Evolutionary conservation across 441 rosid genomes (phyloP).

Genomic region (Adansonia grandidieri): DNA sequence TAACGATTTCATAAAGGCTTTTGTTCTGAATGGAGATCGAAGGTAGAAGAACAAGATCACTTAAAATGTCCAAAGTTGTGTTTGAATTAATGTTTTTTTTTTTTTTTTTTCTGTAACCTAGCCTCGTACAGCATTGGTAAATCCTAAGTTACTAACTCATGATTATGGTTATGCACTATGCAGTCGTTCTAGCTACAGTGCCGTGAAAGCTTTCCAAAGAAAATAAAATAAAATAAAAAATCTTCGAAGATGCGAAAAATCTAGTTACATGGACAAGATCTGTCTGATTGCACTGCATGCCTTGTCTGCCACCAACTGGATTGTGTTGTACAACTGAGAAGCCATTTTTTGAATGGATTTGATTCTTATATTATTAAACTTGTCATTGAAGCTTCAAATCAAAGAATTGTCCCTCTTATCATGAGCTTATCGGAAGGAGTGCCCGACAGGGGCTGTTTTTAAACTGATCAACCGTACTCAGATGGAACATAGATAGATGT

Average conservation of each 20-base stretch:
- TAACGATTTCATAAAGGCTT: background rate
- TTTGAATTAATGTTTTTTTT: too few species aligned
- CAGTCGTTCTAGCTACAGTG: background rate
- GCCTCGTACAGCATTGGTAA: background rate
- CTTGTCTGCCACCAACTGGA: conserved; percentile 34
- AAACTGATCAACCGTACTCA: background rate
- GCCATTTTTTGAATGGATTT: conserved; percentile 21
- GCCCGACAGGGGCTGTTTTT: background rate
- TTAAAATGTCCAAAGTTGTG: background rate
- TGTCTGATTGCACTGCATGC: conserved; percentile 15
- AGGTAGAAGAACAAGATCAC: background rate
- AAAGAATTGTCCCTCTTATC: background rate
- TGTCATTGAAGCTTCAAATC: conserved; percentile 26
- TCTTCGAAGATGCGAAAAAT: background rate
- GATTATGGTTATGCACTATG: background rate
- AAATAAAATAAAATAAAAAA: background rate
- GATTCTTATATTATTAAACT: conserved; percentile 30
- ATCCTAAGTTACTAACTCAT: background rate
- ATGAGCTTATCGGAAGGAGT: background rate
- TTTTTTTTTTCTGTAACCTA: background rate
- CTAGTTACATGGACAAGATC: background rate
- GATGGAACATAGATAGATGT: background rate
- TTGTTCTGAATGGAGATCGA: background rate
- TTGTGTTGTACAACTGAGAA: background rate
- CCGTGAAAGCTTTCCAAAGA: background rate